Evolutionary conservation across 495 filamentous ascomycete species (phyloP).

Genomic region (Hyaloscypha bicolor): DNA sequence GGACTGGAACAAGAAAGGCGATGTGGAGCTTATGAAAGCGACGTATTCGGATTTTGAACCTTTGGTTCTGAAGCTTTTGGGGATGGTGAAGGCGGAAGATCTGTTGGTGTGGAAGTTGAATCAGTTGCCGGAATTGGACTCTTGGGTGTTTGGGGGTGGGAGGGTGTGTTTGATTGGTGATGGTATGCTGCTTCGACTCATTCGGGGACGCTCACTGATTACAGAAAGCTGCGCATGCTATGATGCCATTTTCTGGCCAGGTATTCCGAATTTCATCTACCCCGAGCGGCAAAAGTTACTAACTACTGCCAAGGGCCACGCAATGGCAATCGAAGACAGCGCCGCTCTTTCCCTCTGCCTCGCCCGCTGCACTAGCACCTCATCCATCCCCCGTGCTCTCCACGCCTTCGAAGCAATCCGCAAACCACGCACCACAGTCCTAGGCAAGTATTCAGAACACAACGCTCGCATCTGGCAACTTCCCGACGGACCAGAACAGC

Average conservation of each 20-base stretch:
- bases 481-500: neutral
- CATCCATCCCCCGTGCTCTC: neutral
- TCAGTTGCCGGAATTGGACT: neutral
- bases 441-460: neutral
- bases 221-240: neutral
- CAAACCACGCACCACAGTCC: neutral
- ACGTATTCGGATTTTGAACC: neutral
- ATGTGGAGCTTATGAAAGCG: neutral
- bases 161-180: neutral
- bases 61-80: neutral
- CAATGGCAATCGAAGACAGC: neutral
- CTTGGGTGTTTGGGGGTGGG: neutral
- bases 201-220: neutral
- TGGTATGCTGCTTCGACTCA: neutral
- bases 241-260: neutral
- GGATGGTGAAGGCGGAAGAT: neutral
- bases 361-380: neutral
- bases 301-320: neutral
- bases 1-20: slow-evolving; percentile 6
- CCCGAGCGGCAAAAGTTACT: no score
- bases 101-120: slow-evolving; percentile 3
- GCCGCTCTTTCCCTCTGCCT: neutral
- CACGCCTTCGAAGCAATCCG: neutral
- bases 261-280: neutral
- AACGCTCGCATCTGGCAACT: neutral